Conservation (phyloP, 768 basidiomycete species). For the Phlebiopsis flavidoalba region DNA sequence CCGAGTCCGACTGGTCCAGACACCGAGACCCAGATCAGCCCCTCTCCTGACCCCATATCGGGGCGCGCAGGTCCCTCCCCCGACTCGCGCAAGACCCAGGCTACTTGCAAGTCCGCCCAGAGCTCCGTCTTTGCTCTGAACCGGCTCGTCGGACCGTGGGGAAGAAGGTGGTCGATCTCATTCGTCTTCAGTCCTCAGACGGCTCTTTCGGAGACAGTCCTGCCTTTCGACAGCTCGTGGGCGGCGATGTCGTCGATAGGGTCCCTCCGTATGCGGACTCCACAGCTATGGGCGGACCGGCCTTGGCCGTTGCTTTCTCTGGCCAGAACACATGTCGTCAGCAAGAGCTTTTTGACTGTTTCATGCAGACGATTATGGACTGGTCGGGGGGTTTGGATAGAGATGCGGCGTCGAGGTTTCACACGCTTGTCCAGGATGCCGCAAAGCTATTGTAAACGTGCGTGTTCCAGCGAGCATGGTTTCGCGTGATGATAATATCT, state of each 20-base stretch:
- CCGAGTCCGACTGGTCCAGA: slow-evolving; percentile 10
- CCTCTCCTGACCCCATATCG: too few relatives aligned
- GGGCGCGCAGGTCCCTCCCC: slow-evolving; percentile 15
- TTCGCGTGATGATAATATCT: too few relatives aligned
- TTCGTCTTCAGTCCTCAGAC: slow-evolving; percentile 37
- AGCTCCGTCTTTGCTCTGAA: background rate
- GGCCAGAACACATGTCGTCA: slow-evolving; percentile 34
- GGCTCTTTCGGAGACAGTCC: slow-evolving; percentile 40
- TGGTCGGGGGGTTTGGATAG: slow-evolving; percentile 17
- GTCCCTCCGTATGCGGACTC: background rate
- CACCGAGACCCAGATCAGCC: slow-evolving; percentile 7
- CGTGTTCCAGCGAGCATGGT: too few relatives aligned
- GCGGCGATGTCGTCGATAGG: slow-evolving; percentile 28
- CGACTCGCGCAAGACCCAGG: background rate
- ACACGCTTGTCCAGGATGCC: background rate
- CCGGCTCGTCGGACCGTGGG: background rate
- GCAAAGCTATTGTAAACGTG: background rate
- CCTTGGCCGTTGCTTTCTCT: slow-evolving; percentile 41
- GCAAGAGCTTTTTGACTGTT: slow-evolving; percentile 36
- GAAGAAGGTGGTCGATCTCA: slow-evolving; percentile 30
- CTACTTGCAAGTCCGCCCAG: background rate
- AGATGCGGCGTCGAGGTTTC: background rate
- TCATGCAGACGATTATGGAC: slow-evolving; percentile 41
- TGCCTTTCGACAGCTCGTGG: slow-evolving; percentile 31
- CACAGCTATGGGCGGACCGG: slow-evolving; percentile 43